Evolutionary conservation across 352 stramenopile species (phyloP).

Genomic region (Globisporangium yorkense): DNA sequence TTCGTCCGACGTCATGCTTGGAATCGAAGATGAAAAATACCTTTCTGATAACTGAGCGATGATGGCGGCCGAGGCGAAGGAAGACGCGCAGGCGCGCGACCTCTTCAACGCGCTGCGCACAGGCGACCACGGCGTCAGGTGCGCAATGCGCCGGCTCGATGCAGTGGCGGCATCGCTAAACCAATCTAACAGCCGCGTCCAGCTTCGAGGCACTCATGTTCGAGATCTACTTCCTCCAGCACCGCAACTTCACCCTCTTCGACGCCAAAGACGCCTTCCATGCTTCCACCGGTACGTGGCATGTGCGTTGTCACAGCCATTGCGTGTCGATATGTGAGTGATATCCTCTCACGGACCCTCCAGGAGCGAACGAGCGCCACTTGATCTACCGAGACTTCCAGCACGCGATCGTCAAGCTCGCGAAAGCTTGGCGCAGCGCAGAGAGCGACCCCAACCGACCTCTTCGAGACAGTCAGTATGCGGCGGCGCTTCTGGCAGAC

Average conservation of each 20-base stretch:
- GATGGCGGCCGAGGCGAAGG: constrained; percentile 16
- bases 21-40: background rate
- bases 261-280: constrained; percentile 59
- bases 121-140: constrained; percentile 49
- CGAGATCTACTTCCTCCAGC: constrained; percentile 62
- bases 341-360: background rate
- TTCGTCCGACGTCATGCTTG: background rate
- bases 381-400: constrained; percentile 58
- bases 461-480: constrained; percentile 19
- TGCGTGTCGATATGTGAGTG: background rate
- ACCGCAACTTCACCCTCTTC: constrained; percentile 52
- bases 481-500: constrained; percentile 28
- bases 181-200: background rate
- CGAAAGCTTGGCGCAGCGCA: background rate
- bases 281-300: constrained; percentile 33
- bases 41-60: background rate
- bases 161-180: too few relatives aligned
- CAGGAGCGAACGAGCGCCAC: constrained; percentile 37
- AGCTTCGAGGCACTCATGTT: constrained; percentile 37
- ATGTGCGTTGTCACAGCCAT: too few relatives aligned
- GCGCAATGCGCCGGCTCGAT: background rate
- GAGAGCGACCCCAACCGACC: background rate
- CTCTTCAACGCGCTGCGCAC: constrained; percentile 49
- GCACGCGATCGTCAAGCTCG: constrained; percentile 39
- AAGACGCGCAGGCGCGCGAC: constrained; percentile 35